Evolutionary conservation across 1,284 basidiomycete species (phyloP).

Genomic region (Malassezia slooffiae): DNA sequence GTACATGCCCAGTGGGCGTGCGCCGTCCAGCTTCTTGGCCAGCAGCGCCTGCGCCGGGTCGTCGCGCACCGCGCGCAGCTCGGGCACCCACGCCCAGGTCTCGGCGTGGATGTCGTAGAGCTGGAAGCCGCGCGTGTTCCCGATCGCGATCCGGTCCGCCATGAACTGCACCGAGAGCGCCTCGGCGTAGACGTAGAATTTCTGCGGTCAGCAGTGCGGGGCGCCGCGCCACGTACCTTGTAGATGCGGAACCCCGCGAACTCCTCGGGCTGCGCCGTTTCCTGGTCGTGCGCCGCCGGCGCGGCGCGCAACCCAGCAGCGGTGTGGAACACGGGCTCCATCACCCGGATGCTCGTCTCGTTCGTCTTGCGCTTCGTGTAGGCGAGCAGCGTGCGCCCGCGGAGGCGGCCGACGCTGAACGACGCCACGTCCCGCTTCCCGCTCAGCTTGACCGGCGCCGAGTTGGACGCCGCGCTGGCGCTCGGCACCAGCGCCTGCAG

Average conservation of each 20-base stretch:
- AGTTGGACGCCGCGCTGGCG: slow-evolving; percentile 51
- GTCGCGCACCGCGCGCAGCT: slow-evolving; percentile 55
- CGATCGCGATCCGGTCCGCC: slow-evolving; percentile 76
- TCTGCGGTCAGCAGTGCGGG: slow-evolving; percentile 3
- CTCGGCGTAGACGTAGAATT: slow-evolving; percentile 51
- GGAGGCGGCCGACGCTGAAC: slow-evolving; percentile 78
- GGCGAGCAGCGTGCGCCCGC: slow-evolving; percentile 73
- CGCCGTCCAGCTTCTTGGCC: slow-evolving; percentile 64
- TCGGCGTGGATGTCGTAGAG: slow-evolving; percentile 75
- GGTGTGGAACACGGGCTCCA: slow-evolving; percentile 84
- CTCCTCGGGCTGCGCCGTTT: slow-evolving; percentile 42
- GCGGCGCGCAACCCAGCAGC: too few relatives aligned
- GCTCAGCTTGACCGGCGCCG: slow-evolving; percentile 67
- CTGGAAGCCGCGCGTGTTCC: slow-evolving; percentile 77
- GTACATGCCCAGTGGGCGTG: slow-evolving; percentile 81
- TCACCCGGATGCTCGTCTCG: slow-evolving; percentile 83
- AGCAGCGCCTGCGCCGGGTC: slow-evolving; percentile 61
- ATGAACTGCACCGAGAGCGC: slow-evolving; percentile 80
- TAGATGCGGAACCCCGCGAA: slow-evolving; percentile 87
- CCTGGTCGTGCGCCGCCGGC: slow-evolving; percentile 61
- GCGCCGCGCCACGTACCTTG: slow-evolving; percentile 51
- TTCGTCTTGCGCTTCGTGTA: slow-evolving; percentile 87
- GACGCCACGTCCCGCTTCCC: slow-evolving; percentile 82
- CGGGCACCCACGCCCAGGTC: slow-evolving; percentile 70
- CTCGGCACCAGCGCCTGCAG: slow-evolving; percentile 90